Base-by-base conservation (phyloP, 2,329 filamentous ascomycete genomes). In the Plenodomus biglobosus region DNA sequence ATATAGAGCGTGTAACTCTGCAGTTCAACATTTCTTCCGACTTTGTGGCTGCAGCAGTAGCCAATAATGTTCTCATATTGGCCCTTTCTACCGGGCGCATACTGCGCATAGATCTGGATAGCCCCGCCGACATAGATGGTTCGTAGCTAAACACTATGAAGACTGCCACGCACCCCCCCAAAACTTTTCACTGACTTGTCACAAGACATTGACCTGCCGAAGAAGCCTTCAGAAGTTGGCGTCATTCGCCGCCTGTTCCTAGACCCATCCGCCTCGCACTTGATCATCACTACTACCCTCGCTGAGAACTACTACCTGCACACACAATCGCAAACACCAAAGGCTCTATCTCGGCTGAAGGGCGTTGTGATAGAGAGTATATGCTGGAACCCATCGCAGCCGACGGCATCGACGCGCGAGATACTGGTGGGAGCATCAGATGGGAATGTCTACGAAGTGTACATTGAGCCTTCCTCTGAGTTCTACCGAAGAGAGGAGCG, bases 251-350 rank as follows among this genome's bases (percentile, higher is more conserved):
- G 88, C 76, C 90, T 99, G 83, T 99, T 99, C 76, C 87, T 99
- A 66, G 94, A 99, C 68, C 92, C 94, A 21, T 96, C 92, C 10
- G 94, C 94, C 21, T 96, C 91, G 5, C 94, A 99, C 75, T 79
- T 99, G 21, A 83, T 99, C 56, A 85, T 99, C 59, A 91, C 88
- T 69, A 99, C 94, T 2, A 87, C 90, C 4, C 83, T 91, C 35
- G 91, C 91, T 69, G 94, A 99, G 73, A 97, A 95, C 75, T 99
- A 92, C 77, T 99, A 99, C 73, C 87, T 99, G 8, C 94, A 99
- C 71, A 92, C 91, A 10, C 92, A 97, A 70, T 94, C 92, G 27
- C 87, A 90, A 59, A 87, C 92, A 57, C 91, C 92, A 2, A 90
- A 94, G 55, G 82, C 86, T 7, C 78, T 99, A 30, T 85, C 87